Evolutionary conservation across 1,284 basidiomycete species (phyloP).

Genomic region (Moesziomyces aphidis): DNA sequence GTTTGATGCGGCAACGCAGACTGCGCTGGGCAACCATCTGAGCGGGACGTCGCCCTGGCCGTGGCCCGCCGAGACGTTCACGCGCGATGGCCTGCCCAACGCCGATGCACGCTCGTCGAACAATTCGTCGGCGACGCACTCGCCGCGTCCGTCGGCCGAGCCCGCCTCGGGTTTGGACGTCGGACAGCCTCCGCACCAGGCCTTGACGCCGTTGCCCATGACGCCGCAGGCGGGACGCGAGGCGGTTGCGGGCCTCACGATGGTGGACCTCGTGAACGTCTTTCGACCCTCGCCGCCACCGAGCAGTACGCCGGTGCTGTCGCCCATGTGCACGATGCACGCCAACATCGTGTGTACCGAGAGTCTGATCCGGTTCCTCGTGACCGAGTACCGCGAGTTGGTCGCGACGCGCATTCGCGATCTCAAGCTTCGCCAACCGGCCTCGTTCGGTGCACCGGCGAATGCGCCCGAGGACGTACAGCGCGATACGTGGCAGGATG

Average conservation of each 20-base stretch:
- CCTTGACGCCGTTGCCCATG: slow-evolving; percentile 5
- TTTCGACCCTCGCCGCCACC: slow-evolving; percentile 48
- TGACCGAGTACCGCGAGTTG: slow-evolving; percentile 49
- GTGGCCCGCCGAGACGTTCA: slow-evolving; percentile 47
- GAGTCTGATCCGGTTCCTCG: slow-evolving; percentile 48
- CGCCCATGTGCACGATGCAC: slow-evolving; percentile 54
- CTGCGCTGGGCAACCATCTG: slow-evolving; percentile 30
- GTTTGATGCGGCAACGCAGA: slow-evolving; percentile 30
- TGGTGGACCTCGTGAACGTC: slow-evolving; percentile 40
- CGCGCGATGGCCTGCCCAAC: slow-evolving; percentile 33
- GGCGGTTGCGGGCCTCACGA: slow-evolving; percentile 4
- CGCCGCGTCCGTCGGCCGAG: slow-evolving; percentile 6
- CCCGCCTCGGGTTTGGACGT: not conserved
- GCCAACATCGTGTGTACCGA: slow-evolving; percentile 57
- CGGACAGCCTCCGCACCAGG: slow-evolving; percentile 16
- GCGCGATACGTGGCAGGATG: slow-evolving; percentile 36
- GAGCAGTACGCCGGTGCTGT: slow-evolving; percentile 25
- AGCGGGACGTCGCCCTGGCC: slow-evolving; percentile 33
- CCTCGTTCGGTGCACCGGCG: not conserved
- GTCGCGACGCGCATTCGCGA: slow-evolving; percentile 24
- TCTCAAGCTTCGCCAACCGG: slow-evolving; percentile 14
- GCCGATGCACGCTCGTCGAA: slow-evolving; percentile 20
- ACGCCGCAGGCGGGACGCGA: not conserved
- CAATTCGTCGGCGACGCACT: slow-evolving; percentile 21
- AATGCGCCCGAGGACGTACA: slow-evolving; percentile 6